Conservation (phyloP, 192 early-diverging fungal species). For the Coemansia sp. region DNA sequence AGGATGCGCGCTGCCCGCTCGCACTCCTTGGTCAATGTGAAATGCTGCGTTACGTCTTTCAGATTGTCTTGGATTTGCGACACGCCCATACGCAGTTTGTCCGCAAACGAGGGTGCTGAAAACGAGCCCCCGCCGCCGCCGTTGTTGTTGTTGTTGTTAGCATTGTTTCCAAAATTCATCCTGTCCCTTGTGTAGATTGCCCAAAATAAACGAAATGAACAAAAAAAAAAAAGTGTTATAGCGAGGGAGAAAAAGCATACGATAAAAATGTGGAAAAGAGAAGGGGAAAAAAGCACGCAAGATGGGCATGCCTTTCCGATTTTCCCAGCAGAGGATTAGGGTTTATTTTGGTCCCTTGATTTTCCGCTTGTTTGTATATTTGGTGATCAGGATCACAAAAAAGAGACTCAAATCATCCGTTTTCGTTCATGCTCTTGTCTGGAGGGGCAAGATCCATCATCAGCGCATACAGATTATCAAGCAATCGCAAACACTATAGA, state of each 20-base stretch:
- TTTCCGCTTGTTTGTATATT: too few species aligned
- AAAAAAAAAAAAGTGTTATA: neutral
- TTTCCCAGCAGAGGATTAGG: too few species aligned
- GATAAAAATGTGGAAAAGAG: too few species aligned
- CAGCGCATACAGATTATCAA: too few species aligned
- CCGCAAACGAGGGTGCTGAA: slow-evolving; percentile 41
- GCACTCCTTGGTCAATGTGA: slow-evolving; percentile 54
- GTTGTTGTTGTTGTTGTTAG: slow-evolving; percentile 10
- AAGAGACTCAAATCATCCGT: too few species aligned
- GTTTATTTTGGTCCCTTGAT: too few species aligned
- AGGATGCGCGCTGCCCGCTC: slow-evolving; percentile 53
- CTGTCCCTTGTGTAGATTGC: neutral
- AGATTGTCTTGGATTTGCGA: slow-evolving; percentile 48
- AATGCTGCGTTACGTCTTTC: slow-evolving; percentile 42
- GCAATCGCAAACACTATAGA: too few species aligned
- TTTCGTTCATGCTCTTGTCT: too few species aligned
- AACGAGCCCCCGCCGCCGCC: slow-evolving; percentile 22
- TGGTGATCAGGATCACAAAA: too few species aligned
- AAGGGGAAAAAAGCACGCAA: too few species aligned
- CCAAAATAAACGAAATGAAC: neutral
- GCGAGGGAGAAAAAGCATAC: neutral
- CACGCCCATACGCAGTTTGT: slow-evolving; percentile 56
- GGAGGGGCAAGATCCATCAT: too few species aligned
- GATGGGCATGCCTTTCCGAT: too few species aligned
- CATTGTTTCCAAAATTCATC: slow-evolving; percentile 48